A percentile compares a stretch with the other conserved stretches of the same genome.
Conservation (phyloP, 805 yeast genomes). For the Jamesozyma hellenica region DNA sequence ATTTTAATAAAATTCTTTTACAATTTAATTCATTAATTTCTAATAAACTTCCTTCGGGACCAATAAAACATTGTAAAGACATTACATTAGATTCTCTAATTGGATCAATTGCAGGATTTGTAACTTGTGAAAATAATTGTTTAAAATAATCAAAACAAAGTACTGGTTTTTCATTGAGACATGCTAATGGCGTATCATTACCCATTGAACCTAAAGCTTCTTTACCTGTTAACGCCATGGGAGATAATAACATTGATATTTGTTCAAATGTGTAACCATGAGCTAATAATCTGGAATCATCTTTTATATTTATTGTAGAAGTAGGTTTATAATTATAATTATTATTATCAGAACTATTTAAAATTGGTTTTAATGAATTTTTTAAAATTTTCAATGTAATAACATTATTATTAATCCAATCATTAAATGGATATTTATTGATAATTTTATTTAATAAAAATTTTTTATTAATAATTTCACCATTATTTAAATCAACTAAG, state of each 20-base stretch:
- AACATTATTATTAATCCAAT: conserved; percentile 75
- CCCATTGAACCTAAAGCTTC: conserved; percentile 99
- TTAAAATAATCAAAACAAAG: conserved; percentile 88
- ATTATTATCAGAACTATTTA: background rate
- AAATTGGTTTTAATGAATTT: background rate
- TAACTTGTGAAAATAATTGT: conserved; percentile 94
- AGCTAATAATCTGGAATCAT: conserved; percentile 75
- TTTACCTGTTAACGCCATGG: conserved; percentile 87
- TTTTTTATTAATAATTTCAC: conserved; percentile 86
- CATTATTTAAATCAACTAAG: conserved; percentile 86
- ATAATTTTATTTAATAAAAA: conserved; percentile 77
- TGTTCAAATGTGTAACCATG: conserved; percentile 95
- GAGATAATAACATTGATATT: conserved; percentile 68
- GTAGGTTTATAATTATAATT: background rate
- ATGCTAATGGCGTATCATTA: conserved; percentile 91
- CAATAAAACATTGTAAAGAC: conserved; percentile 94
- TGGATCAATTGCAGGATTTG: conserved; percentile 98
- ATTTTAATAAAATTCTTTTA: conserved; percentile 69
- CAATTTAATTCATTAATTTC: conserved; percentile 91
- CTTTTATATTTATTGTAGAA: conserved; percentile 31
- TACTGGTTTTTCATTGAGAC: conserved; percentile 87
- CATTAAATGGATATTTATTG: conserved; percentile 77
- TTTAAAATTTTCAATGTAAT: conserved; percentile 68
- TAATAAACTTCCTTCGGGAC: conserved; percentile 90
- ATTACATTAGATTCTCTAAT: conserved; percentile 93